Conservation (phyloP, 352 stramenopile genomes). For the Discostella stelligera region DNA sequence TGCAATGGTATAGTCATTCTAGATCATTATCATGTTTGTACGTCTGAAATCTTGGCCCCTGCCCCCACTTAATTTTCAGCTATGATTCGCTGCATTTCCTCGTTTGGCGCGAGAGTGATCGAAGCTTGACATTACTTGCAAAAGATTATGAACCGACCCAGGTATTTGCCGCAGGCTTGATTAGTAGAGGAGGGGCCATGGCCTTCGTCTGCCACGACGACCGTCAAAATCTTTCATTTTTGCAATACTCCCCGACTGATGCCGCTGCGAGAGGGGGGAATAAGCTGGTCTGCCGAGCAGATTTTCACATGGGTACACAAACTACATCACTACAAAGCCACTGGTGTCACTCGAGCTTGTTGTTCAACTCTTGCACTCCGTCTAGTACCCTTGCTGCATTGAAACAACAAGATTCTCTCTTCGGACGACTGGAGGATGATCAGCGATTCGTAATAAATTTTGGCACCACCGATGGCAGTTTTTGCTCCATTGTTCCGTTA, state of each 20-base stretch:
- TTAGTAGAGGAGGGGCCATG: slow-evolving; percentile 68
- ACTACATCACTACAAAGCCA: slow-evolving; percentile 70
- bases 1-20: background rate
- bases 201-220: slow-evolving; percentile 81
- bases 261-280: slow-evolving; percentile 74
- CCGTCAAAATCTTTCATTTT: slow-evolving; percentile 80
- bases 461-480: slow-evolving; percentile 73
- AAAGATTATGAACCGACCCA: slow-evolving; percentile 81
- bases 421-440: slow-evolving; percentile 75
- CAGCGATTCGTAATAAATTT: slow-evolving; percentile 75
- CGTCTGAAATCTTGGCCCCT: background rate
- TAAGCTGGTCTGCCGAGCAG: slow-evolving; percentile 75
- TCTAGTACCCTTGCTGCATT: slow-evolving; percentile 70
- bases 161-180: slow-evolving; percentile 74
- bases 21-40: slow-evolving; percentile 12
- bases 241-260: slow-evolving; percentile 81
- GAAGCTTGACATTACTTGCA: slow-evolving; percentile 79
- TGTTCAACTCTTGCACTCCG: slow-evolving; percentile 74
- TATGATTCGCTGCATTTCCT: slow-evolving; percentile 83
- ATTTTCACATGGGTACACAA: slow-evolving; percentile 79
- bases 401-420: slow-evolving; percentile 77
- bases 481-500: slow-evolving; percentile 69
- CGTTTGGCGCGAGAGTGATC: slow-evolving; percentile 80
- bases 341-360: slow-evolving; percentile 74
- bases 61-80: slow-evolving; percentile 13